Conservation (phyloP, 2,329 filamentous ascomycete genomes). For the Conoideocrella luteorostrata region DNA sequence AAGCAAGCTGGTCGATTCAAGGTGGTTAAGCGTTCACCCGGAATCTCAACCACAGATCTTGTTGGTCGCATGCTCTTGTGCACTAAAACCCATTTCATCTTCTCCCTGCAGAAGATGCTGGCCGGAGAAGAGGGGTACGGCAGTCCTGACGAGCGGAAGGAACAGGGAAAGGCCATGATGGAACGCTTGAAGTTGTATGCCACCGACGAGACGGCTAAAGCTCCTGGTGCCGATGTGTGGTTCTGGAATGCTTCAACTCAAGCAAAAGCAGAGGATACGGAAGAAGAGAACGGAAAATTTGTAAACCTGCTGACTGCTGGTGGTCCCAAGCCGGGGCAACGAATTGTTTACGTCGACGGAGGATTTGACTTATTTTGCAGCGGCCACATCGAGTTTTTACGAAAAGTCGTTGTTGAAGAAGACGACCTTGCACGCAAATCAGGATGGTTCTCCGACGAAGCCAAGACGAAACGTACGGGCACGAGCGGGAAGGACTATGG, state of each 20-base stretch:
- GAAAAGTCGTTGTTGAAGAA: slow-evolving; percentile 67
- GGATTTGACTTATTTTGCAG: slow-evolving; percentile 96
- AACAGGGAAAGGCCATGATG: slow-evolving; percentile 61
- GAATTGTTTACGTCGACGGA: slow-evolving; percentile 90
- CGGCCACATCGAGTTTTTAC: slow-evolving; percentile 92
- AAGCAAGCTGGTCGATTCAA: slow-evolving; percentile 92
- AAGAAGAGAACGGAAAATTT: slow-evolving; percentile 60
- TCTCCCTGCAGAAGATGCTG: slow-evolving; percentile 64
- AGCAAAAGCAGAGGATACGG: slow-evolving; percentile 35
- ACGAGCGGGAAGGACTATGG: slow-evolving; percentile 61
- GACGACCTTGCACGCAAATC: slow-evolving; percentile 58
- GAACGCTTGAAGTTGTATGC: slow-evolving; percentile 80
- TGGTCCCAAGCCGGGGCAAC: slow-evolving; percentile 68
- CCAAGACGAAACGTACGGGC: slow-evolving; percentile 55
- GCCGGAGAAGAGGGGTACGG: slow-evolving; percentile 67
- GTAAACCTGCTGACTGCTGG: slow-evolving; percentile 62
- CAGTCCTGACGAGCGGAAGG: slow-evolving; percentile 57
- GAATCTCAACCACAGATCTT: slow-evolving; percentile 96
- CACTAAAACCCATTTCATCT: slow-evolving; percentile 91
- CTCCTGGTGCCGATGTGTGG: slow-evolving; percentile 78
- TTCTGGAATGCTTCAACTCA: slow-evolving; percentile 61
- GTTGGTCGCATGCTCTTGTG: slow-evolving; percentile 96
- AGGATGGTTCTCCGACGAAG: slow-evolving; percentile 69
- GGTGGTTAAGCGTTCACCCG: slow-evolving; percentile 91
- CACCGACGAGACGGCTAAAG: slow-evolving; percentile 73